A percentile compares a stretch with the other conserved stretches of the same genome.
These are phyloP conservation scores for Hemileccinum rubropunctum DNA, from an alignment of 768 basidiomycete species.

Conservation along the genomic window DNA sequence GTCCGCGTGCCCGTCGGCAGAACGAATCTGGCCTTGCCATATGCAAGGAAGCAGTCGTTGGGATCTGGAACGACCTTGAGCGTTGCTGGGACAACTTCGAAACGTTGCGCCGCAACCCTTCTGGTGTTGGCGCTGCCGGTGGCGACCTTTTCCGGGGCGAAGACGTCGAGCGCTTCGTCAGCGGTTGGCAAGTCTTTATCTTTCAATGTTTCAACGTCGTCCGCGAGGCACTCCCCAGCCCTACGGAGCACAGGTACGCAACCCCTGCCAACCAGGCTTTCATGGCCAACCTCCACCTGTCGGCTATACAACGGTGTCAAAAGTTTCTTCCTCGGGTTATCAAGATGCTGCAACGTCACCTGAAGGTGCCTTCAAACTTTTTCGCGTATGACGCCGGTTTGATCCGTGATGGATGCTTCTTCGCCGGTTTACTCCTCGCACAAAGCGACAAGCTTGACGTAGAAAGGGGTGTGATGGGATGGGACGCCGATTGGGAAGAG, in stretches of 20 bases:
- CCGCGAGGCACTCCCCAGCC: conserved; percentile 61
- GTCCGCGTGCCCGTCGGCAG: conserved; percentile 64
- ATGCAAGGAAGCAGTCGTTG: conserved; percentile 61
- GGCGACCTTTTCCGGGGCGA: conserved; percentile 40
- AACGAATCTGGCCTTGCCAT: conserved; percentile 50
- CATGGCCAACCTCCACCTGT: conserved; percentile 45
- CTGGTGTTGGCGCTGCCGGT: conserved; percentile 40
- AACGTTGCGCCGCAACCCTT: conserved; percentile 45
- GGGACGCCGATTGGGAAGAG: conserved; percentile 32
- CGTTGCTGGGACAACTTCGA: conserved; percentile 85
- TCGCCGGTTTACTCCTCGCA: conserved; percentile 75
- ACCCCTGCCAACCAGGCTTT: conserved; percentile 45
- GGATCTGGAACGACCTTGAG: conserved; percentile 85
- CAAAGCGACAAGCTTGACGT: conserved; percentile 41
- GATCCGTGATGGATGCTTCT: conserved; percentile 88
- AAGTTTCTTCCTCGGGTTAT: conserved; percentile 49
- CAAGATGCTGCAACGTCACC: conserved; percentile 49
- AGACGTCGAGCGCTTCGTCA: conserved; percentile 66
- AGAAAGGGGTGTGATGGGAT: conserved; percentile 18
- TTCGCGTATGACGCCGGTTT: conserved; percentile 86
- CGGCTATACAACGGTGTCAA: conserved; percentile 48
- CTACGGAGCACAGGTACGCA: conserved; percentile 44
- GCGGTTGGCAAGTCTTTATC: conserved; percentile 90
- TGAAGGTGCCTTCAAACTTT: conserved; percentile 44
- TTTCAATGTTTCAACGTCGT: conserved; percentile 92